Evolutionary conservation across 2,329 filamentous ascomycete genomes (phyloP), one percentile per base, ranked within the genome.

Genomic region (Colletotrichum higginsianum): DNA sequence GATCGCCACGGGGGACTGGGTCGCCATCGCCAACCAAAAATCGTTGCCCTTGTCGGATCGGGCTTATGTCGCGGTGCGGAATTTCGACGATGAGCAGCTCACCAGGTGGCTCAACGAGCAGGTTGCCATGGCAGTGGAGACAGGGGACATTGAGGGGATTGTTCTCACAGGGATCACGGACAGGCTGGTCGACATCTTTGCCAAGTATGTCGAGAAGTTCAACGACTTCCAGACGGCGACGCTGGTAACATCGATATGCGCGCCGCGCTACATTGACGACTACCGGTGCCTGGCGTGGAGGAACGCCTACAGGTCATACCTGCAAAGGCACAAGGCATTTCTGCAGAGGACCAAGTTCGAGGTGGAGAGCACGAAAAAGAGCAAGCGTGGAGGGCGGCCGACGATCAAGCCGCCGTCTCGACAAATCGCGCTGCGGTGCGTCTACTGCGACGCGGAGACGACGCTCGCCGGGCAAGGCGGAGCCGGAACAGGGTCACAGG

Each of bases 151-250:
- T 61, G 92, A 95, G 80, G 94, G 91, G 42, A 89, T 96, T 50
- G 88, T 95, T 3, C 87, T 97, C 15, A 94, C 93, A 0, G 94
- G 94, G 47, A 91, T 97, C 71, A 91, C 90, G 3, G 92, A 94
- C 74, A 85, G 86, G 64, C 86, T 92, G 62, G 90, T 95, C 69
- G 92, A 95, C 78, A 89, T 96, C 21, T 89, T 96, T 71, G 92
- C 93, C 72, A 89, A 90, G 61, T 94, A 95, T 80, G 88, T 96
- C 56, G 87, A 91, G 75, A 92, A 92, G 75, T 94, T 92, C 79
- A 87, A 91, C 77, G 94, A 96, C 79, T 87, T 94, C 30, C 94
- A 97, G 82, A 95, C 93, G 1, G 92, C 93, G 2, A 92, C 93
- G 0, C 85, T 96, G 2, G 88, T 94, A 71, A 88, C 93, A 68